Base-by-base conservation (phyloP, 306 rosid genomes). In the Lagenaria siceraria region DNA sequence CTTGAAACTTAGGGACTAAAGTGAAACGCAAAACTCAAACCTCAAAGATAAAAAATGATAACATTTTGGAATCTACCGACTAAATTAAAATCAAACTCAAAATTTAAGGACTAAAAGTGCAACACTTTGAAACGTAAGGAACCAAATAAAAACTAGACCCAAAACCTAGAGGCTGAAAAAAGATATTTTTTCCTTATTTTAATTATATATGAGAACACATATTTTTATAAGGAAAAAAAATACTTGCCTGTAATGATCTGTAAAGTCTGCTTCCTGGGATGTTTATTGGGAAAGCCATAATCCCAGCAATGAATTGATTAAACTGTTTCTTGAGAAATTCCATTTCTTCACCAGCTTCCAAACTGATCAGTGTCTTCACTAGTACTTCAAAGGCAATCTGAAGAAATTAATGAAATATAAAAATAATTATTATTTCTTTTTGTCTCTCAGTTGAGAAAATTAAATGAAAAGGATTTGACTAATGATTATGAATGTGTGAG, bases 321-420 rank as follows among this genome's bases (percentile, higher is more conserved):
- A 92, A 95, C 82, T 95, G 93, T 78, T 92, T 90, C 81, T 90
- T 90, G 27, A 95, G 73, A 79, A 48, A 73, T 76, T 95, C 97
- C 4, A 96, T 92, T 96, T 96, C 89, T 72, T 95, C 90, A 17
- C 91, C 89, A 6, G 97, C 96, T 77, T 95, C 99, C 78, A 92
- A 90, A 83, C 99, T 95, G 90, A 95, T 88, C 60, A 95, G 78
- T 69, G 92, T 97, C 89, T 95, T 95, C 86, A 92, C 90, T 25
- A 96, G 89, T 64, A 95, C 78, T 84, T 95, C 99, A 84, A 95
- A 95, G 27, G 99, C 93, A 78, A 95, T 95, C 99, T 95, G 85
- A 86, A 78, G 13, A 70, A 35, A 18, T 11, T 12, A 46, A 46
- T 43, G 2, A 43, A 70, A 43, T 14, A 62, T 4, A 59, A 31